These are phyloP conservation scores for Pezicula rhizophila DNA, from an alignment of 2,329 filamentous ascomycete species.

Conservation along the genomic window DNA sequence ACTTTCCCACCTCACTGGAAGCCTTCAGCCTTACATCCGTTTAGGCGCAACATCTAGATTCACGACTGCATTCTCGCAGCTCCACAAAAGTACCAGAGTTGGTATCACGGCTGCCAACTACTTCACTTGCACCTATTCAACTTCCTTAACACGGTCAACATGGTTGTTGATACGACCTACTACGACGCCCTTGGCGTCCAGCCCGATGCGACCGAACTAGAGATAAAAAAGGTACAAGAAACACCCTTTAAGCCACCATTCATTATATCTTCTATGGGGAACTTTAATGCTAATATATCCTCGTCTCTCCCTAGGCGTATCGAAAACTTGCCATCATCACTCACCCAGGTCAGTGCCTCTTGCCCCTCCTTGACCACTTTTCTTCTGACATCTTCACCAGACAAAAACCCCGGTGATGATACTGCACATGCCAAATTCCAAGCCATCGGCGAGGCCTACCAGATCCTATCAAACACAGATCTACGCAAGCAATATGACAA, in stretches of 20 bases:
- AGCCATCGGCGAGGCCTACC: constrained; percentile 68
- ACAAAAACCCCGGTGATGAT: constrained; percentile 97
- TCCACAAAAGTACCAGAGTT: too few relatives aligned
- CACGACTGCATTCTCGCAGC: too few relatives aligned
- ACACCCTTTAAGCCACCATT: background rate
- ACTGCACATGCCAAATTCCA: constrained; percentile 93
- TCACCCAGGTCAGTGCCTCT: constrained; percentile 42
- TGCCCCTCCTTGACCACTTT: background rate
- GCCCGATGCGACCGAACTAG: constrained; percentile 78
- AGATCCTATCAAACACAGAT: constrained; percentile 80
- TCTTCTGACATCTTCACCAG: constrained; percentile 36
- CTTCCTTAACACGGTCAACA: constrained; percentile 9
- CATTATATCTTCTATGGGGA: background rate
- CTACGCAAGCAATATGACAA: constrained; percentile 93
- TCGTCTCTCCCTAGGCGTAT: constrained; percentile 56
- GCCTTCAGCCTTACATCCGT: constrained; percentile 5
- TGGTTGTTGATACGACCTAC: constrained; percentile 28
- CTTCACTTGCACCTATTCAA: background rate
- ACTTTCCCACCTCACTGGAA: constrained; percentile 5
- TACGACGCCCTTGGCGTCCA: constrained; percentile 74
- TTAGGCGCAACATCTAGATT: background rate
- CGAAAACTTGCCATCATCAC: constrained; percentile 90
- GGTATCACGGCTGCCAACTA: background rate
- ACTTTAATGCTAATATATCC: background rate
- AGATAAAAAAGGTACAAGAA: constrained; percentile 73